phyloP scores from a whole-genome alignment of 2,329 filamentous ascomycete genomes.

The Pyricularia pennisetigena region DNA sequence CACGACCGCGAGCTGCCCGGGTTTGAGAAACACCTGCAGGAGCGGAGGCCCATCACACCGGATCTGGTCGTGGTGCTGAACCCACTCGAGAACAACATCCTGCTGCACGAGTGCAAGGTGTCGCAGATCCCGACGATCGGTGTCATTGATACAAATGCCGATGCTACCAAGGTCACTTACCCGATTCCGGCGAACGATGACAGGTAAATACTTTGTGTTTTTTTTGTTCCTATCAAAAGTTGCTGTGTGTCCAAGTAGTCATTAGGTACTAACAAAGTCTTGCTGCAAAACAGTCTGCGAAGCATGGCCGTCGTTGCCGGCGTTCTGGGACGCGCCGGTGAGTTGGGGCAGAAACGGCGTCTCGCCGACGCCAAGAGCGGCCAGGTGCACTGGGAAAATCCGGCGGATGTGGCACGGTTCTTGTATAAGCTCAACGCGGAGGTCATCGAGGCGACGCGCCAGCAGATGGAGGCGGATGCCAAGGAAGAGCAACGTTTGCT shows the following conservation, averaged over 20 bases:
- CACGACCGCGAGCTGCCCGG: constrained; percentile 49
- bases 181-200: constrained; percentile 96
- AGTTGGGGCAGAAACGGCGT: constrained; percentile 63
- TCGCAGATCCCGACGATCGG: constrained; percentile 90
- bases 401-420: constrained; percentile 27
- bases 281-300: constrained; percentile 52
- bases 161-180: constrained; percentile 92
- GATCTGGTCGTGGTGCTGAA: constrained; percentile 92
- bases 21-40: constrained; percentile 55
- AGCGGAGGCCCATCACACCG: constrained; percentile 62
- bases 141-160: constrained; percentile 84
- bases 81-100: constrained; percentile 80
- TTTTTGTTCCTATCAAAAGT: constrained; percentile 5
- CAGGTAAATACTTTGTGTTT: constrained; percentile 44
- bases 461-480: neutral
- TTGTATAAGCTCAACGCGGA: constrained; percentile 17
- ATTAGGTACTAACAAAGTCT: neutral
- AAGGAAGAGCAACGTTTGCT: neutral
- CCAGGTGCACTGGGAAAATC: constrained; percentile 50
- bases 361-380: constrained; percentile 52
- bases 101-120: constrained; percentile 84
- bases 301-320: constrained; percentile 74
- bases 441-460: neutral
- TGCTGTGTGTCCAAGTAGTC: too few species aligned
- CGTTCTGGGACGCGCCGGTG: constrained; percentile 73